Percentiles rank a stretch among this genome's conserved stretches.
phyloP scores from a whole-genome alignment of 371 early-diverging fungal genomes.

The Catenaria anguillulae region DNA sequence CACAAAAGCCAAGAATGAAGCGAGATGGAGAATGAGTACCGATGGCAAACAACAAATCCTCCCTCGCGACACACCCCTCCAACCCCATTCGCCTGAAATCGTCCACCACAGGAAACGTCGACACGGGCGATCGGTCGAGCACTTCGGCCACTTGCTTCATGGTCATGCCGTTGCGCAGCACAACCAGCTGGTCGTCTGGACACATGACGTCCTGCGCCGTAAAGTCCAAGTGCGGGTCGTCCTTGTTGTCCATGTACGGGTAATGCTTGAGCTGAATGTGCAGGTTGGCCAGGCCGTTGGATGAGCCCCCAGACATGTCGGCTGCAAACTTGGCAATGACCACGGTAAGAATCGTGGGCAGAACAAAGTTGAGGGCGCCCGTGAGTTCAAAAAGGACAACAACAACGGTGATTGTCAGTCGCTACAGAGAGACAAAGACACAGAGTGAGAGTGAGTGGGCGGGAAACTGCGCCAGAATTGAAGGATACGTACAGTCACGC shows the following conservation, averaged over 20 bases:
- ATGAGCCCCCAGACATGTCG: conserved; percentile 53
- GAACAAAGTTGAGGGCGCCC: conserved; percentile 72
- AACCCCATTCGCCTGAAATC: background rate
- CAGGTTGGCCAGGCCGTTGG: conserved; percentile 66
- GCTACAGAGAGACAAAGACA: background rate
- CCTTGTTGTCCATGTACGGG: conserved; percentile 77
- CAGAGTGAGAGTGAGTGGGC: too few relatives aligned
- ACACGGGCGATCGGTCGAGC: background rate
- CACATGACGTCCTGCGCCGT: background rate
- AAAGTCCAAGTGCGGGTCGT: conserved; percentile 9
- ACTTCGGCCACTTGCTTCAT: background rate
- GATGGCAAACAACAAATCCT: background rate
- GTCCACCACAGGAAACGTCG: background rate
- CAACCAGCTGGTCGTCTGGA: background rate
- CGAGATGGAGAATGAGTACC: background rate
- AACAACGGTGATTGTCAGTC: conserved; percentile 27
- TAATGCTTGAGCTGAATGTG: conserved; percentile 64
- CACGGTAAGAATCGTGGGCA: conserved; percentile 83
- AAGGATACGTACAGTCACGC: conserved; percentile 42
- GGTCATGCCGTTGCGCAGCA: background rate
- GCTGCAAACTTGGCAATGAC: conserved; percentile 79
- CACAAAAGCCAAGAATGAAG: background rate
- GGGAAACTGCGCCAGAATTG: too few relatives aligned
- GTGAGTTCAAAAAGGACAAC: conserved; percentile 97
- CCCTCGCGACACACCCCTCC: background rate